phyloP scores from a whole-genome alignment of 2,329 filamentous ascomycete species.

The Ceratocystiopsis sp. region DNA sequence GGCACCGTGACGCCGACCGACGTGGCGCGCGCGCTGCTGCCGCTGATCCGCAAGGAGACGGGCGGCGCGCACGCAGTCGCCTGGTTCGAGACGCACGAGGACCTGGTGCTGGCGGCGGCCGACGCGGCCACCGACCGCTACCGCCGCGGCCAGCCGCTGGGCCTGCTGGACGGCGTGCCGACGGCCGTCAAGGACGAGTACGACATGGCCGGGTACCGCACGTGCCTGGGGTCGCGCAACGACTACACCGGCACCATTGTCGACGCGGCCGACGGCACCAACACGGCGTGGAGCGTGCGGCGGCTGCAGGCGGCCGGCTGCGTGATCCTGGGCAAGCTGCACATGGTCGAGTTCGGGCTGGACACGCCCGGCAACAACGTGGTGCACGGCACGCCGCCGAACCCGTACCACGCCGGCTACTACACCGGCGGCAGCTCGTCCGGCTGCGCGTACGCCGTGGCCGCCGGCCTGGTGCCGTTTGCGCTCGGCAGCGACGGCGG shows the following conservation, averaged over 20 bases:
- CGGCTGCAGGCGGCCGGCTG: slow-evolving; percentile 55
- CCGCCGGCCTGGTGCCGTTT: slow-evolving; percentile 51
- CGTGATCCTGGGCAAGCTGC: slow-evolving; percentile 53
- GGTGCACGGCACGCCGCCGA: slow-evolving; percentile 54
- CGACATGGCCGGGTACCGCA: slow-evolving; percentile 56
- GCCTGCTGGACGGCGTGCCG: slow-evolving; percentile 55
- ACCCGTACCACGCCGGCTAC: slow-evolving; percentile 56
- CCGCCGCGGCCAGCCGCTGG: slow-evolving; percentile 37
- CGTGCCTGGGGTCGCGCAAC: slow-evolving; percentile 42
- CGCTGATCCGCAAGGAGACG: slow-evolving; percentile 20
- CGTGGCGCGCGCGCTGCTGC: slow-evolving; percentile 27
- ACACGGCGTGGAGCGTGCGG: slow-evolving; percentile 53
- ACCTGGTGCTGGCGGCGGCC: slow-evolving; percentile 24
- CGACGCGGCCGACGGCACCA: slow-evolving; percentile 15
- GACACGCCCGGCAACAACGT: slow-evolving; percentile 65
- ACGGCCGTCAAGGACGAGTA: slow-evolving; percentile 64
- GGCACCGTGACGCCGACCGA: slow-evolving; percentile 28
- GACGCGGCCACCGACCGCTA: slow-evolving; percentile 28
- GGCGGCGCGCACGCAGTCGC: slow-evolving; percentile 25
- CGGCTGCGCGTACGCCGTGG: slow-evolving; percentile 55
- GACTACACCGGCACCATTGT: slow-evolving; percentile 35
- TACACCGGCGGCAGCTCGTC: slow-evolving; percentile 67
- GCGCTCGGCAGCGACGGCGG: slow-evolving; percentile 58
- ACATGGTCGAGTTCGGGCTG: slow-evolving; percentile 62
- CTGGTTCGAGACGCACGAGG: slow-evolving; percentile 26